These are phyloP conservation scores for Hypoxylon sp. DNA, from an alignment of 2,329 filamentous ascomycete species.

Conservation along the genomic window DNA sequence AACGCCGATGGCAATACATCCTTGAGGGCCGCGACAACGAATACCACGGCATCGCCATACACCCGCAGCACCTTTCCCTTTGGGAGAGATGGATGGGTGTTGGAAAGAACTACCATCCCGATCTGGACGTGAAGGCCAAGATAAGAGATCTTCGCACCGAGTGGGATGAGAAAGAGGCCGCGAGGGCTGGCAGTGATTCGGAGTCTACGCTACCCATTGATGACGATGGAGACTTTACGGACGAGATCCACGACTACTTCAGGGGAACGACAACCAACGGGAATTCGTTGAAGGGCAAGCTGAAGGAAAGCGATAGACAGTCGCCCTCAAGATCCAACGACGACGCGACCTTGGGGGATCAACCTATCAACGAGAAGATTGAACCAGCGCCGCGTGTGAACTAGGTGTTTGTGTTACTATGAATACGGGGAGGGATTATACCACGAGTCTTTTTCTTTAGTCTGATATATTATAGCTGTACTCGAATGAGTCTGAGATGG, in stretches of 20 bases:
- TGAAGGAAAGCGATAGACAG: constrained; percentile 21
- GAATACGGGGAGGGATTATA: constrained; percentile 12
- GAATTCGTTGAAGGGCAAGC: constrained; percentile 43
- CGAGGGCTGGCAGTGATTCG: constrained; percentile 62
- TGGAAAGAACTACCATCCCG: constrained; percentile 85
- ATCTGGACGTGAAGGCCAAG: constrained; percentile 84
- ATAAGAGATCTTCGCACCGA: constrained; percentile 82
- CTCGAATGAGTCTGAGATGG: constrained; percentile 14
- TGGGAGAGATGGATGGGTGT: constrained; percentile 87
- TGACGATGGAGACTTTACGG: constrained; percentile 63
- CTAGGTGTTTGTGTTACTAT: constrained; percentile 3
- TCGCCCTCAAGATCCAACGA: constrained; percentile 27
- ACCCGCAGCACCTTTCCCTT: constrained; percentile 86
- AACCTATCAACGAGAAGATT: constrained; percentile 21
- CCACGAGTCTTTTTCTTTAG: constrained; percentile 6
- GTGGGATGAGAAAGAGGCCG: constrained; percentile 66
- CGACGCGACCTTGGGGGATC: constrained; percentile 24
- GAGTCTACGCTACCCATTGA: constrained; percentile 53
- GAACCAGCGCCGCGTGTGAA: constrained; percentile 5
- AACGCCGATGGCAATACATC: constrained; percentile 91
- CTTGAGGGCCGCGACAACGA: constrained; percentile 80
- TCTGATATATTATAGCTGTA: constrained; percentile 8
- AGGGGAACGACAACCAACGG: constrained; percentile 40
- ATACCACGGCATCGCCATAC: constrained; percentile 93
- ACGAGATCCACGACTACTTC: constrained; percentile 68